Evolutionary conservation across 192 early-diverging fungal species (phyloP), one percentile per base, ranked within the genome.

Genomic region (Coemansia aciculifera): DNA sequence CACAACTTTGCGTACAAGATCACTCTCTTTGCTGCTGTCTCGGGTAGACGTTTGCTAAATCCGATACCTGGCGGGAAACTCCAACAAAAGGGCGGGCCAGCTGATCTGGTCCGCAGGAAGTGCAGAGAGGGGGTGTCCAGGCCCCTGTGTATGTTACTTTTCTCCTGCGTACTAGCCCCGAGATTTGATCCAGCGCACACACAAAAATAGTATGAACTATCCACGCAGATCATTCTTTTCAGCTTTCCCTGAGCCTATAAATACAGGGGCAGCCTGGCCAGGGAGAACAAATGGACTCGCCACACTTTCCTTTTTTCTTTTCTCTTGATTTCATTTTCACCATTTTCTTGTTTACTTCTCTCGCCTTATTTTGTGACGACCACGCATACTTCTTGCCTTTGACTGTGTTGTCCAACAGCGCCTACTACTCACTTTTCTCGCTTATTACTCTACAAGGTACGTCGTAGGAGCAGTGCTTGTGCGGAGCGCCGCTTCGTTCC

Each of bases 221-320:
- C 13, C 54, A 56, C 6, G 29, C 3, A 3, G 54, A 56, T 56
- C 11, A 17, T 64, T 64, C 63, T 49, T 32, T 44, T 64, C n/a
- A 37, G 29, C 54, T 32, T n/a, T 12, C 19, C 1, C 46, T 17
- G 46, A 9, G n/a, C 19, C 6, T 48, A 48, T n/a, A 48, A 21
- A 54, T 54, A 54, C 19, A 52, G 29, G 49, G 17, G 5, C 43
- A n/a, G 43, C 43, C 5, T 48, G 46, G 3, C 9, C 19, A 48
- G 11, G 49, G 24, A 23, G 12, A 27, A 19, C 17, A 54, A 29
- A 13, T 1, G 21, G 49, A 27, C 23, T 21, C 9, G 24, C 21
- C 24, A 27, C 24, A 27, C 1, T 27, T 27, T 27, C 24, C 24
- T 11, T 24, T 12, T 13, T 15, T 63, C 43, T 43, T 7, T 46